Percentiles rank a stretch among this genome's conserved stretches.
Evolutionary conservation across 345 rosid species (phyloP).

Genomic region (Populus ilicifolia): DNA sequence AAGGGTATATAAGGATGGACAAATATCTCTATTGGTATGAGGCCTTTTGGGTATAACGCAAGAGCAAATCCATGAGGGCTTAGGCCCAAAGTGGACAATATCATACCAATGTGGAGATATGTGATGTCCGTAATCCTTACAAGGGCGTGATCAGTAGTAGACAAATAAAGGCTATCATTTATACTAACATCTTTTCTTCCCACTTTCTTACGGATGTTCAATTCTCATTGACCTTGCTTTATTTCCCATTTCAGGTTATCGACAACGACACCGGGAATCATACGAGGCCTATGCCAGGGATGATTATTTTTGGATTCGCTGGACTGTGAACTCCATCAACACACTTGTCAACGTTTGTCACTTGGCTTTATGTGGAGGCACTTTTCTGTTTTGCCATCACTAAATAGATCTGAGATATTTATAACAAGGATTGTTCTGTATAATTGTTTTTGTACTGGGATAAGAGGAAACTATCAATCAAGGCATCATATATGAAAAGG

Average conservation of each 20-base stretch:
- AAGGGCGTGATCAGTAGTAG: slow-evolving; percentile 62
- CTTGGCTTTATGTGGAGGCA: slow-evolving; percentile 11
- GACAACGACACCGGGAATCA: slow-evolving; percentile 68
- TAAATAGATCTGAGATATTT: not conserved
- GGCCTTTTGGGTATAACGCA: too few relatives aligned
- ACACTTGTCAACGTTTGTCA: slow-evolving; percentile 7
- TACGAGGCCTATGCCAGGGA: slow-evolving; percentile 78
- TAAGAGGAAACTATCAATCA: slow-evolving; percentile 62
- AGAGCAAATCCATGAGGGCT: too few relatives aligned
- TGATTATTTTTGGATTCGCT: slow-evolving; percentile 40
- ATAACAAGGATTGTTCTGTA: not conserved
- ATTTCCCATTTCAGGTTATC: slow-evolving; percentile 55
- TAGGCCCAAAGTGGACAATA: too few relatives aligned
- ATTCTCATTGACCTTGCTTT: not conserved
- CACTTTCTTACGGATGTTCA: not conserved
- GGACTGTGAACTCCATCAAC: slow-evolving; percentile 32
- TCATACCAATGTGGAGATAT: too few relatives aligned
- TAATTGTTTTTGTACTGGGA: slow-evolving; percentile 44
- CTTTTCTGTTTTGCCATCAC: not conserved
- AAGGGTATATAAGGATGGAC: too few relatives aligned
- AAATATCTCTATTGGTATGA: too few relatives aligned
- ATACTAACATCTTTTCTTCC: not conserved
- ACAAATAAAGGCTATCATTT: slow-evolving; percentile 62
- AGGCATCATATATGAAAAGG: slow-evolving; percentile 58
- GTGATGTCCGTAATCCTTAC: too few relatives aligned